Conservation (phyloP, 176 grass and related monocot species). For the Stipa capillata region DNA sequence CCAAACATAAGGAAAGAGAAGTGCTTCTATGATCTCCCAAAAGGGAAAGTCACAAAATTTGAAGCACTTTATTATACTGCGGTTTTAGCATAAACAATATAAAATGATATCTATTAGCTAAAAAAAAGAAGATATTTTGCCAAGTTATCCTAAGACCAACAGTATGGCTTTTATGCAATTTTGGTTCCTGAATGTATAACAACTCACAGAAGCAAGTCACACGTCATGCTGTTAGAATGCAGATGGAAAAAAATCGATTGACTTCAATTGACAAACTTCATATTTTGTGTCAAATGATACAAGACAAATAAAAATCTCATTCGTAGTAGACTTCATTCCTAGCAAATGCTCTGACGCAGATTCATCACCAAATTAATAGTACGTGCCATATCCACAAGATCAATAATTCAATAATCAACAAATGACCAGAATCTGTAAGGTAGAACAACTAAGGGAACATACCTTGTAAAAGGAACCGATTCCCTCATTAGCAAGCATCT, state of each 20-base stretch:
- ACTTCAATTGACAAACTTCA: background rate
- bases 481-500: conserved; percentile 67
- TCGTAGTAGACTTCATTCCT: background rate
- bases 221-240: background rate
- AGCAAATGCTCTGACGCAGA: background rate
- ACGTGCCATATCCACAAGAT: background rate
- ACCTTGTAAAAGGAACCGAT: conserved; percentile 79
- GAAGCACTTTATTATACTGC: background rate
- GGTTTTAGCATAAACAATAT: background rate
- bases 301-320: background rate
- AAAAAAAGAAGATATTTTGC: background rate
- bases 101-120: background rate
- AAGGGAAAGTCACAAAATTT: background rate
- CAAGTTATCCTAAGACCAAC: background rate
- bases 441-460: background rate
- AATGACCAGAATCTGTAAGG: background rate
- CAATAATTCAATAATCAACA: background rate
- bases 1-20: too few relatives aligned
- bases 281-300: background rate
- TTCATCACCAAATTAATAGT: background rate
- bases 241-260: background rate
- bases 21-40: background rate
- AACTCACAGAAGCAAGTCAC: background rate
- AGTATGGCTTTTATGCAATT: background rate
- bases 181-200: background rate